Percentiles rank a stretch among this genome's conserved stretches.
Conservation (phyloP, 106 monocot species). For the Xerophyta viscosa region DNA sequence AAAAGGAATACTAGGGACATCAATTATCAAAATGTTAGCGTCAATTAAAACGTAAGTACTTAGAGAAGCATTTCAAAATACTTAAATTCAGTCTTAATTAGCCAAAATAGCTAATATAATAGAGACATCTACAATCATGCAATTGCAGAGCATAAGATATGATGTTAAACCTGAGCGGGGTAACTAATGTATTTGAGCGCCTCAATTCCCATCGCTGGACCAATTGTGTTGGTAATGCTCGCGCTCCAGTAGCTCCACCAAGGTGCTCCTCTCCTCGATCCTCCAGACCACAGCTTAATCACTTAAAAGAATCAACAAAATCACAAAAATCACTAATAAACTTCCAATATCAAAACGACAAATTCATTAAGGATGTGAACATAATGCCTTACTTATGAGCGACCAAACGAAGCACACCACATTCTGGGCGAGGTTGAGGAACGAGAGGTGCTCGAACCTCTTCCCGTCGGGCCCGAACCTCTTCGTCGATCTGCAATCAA, state of each 20-base stretch:
- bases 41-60: too few relatives aligned
- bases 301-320: constrained; percentile 20
- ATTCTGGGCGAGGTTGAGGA: constrained; percentile 98
- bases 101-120: too few relatives aligned
- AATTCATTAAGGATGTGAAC: background rate
- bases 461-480: constrained; percentile 67
- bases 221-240: constrained; percentile 91
- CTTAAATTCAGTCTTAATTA: too few relatives aligned
- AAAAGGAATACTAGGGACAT: too few relatives aligned
- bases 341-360: background rate
- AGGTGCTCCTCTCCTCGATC: constrained; percentile 63
- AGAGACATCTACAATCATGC: too few relatives aligned
- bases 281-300: constrained; percentile 67
- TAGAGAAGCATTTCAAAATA: too few relatives aligned
- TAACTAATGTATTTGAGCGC: constrained; percentile 96
- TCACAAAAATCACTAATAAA: background rate
- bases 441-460: constrained; percentile 88
- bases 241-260: constrained; percentile 85
- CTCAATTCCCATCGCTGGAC: constrained; percentile 96
- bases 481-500: constrained; percentile 68
- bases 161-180: constrained; percentile 96
- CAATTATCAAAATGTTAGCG: too few relatives aligned
- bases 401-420: constrained; percentile 92
- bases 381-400: constrained; percentile 66
- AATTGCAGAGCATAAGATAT: too few relatives aligned